These are phyloP conservation scores for Tilletia walkeri DNA, from an alignment of 1,284 basidiomycete species.

Conservation along the genomic window DNA sequence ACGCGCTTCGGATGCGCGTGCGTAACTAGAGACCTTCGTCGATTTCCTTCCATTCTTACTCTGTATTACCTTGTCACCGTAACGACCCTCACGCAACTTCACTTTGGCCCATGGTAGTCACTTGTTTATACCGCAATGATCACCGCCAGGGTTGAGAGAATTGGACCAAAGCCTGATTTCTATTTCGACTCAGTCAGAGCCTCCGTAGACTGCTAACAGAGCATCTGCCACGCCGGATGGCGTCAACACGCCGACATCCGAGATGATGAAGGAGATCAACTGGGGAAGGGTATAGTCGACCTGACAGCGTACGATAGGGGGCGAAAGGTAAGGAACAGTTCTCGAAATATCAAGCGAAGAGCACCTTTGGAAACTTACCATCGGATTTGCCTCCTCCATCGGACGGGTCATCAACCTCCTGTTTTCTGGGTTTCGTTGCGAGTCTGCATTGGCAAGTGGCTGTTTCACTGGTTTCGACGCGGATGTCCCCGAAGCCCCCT, in stretches of 20 bases:
- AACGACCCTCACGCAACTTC: too few species aligned
- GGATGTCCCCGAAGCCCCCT: background rate
- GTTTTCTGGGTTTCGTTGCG: constrained; percentile 2
- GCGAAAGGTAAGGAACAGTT: background rate
- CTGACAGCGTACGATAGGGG: constrained; percentile 17
- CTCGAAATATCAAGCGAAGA: background rate
- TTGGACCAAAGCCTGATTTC: background rate
- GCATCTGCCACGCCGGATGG: constrained; percentile 88
- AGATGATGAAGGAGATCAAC: constrained; percentile 83
- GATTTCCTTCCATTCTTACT: too few species aligned
- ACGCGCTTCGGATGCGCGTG: background rate
- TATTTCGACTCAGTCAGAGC: constrained; percentile 30
- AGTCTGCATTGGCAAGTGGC: background rate
- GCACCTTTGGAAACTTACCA: constrained; percentile 25
- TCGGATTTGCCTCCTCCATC: constrained; percentile 47
- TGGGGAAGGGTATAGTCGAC: constrained; percentile 63
- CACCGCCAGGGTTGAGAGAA: background rate
- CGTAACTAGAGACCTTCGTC: background rate
- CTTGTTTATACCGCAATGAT: background rate
- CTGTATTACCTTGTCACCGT: too few species aligned
- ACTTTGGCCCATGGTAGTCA: too few species aligned
- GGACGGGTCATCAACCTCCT: constrained; percentile 34
- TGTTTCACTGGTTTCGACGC: background rate
- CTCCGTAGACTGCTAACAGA: constrained; percentile 76
- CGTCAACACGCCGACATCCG: constrained; percentile 85